phyloP scores from a whole-genome alignment of 2,329 filamentous ascomycete species.

The Aureobasidium sp. region DNA sequence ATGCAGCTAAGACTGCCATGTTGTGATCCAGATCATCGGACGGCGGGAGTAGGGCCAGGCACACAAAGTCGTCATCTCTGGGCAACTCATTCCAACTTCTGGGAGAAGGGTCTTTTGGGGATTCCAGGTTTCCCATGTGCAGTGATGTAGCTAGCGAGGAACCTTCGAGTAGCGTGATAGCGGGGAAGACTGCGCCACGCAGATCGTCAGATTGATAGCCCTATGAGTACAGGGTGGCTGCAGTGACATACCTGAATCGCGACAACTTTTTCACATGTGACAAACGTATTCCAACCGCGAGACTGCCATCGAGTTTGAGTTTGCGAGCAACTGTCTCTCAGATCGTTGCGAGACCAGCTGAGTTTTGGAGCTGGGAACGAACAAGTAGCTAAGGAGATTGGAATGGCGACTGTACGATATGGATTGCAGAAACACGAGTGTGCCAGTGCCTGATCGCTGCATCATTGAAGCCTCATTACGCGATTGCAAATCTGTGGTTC shows the following conservation, averaged over 20 bases:
- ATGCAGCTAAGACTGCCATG: background rate
- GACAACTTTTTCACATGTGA: no score
- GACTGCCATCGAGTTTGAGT: background rate
- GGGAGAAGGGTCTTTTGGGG: background rate
- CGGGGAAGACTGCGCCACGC: background rate
- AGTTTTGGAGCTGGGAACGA: background rate
- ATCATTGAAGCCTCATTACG: background rate
- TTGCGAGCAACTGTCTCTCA: background rate
- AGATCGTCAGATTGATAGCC: background rate
- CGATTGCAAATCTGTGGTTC: background rate
- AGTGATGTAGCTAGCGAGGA: background rate
- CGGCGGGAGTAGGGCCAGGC: background rate
- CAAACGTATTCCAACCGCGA: no score
- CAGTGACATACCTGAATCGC: background rate
- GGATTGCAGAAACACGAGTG: background rate
- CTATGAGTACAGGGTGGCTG: background rate
- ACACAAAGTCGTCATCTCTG: background rate
- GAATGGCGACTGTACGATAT: background rate
- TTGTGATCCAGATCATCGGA: background rate
- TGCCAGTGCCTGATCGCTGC: background rate
- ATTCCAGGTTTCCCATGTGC: background rate
- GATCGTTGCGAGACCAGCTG: background rate
- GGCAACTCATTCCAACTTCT: background rate
- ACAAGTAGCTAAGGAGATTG: no score
- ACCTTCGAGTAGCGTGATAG: background rate